Percentiles rank a stretch among this genome's conserved stretches.
Conservation (phyloP, 345 rosid species). For the Cardamine chenopodiifolia region DNA sequence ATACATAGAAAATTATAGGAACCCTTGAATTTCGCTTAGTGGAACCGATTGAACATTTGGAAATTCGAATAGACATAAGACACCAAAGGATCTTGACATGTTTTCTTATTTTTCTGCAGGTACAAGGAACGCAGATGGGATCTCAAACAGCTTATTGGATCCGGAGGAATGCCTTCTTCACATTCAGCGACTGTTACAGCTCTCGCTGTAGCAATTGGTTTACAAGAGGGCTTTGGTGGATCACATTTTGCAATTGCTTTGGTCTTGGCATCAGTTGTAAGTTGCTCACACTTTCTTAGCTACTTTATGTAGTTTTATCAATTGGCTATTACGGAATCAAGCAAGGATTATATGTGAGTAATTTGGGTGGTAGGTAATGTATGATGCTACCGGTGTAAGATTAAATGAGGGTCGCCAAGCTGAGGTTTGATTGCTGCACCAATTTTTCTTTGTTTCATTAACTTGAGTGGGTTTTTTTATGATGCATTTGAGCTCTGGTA, state of each 20-base stretch:
- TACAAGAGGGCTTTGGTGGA: conserved; percentile 76
- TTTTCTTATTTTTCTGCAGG: conserved; percentile 45
- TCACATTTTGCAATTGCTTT: conserved; percentile 64
- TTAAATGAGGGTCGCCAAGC: conserved; percentile 95
- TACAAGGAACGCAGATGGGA: conserved; percentile 75
- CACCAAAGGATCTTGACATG: background rate
- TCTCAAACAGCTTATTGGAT: conserved; percentile 73
- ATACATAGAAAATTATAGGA: background rate
- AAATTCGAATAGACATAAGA: background rate
- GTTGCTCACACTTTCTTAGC: conserved; percentile 12
- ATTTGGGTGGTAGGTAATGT: conserved; percentile 66
- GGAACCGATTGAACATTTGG: background rate
- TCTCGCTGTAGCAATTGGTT: conserved; percentile 69
- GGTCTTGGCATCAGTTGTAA: conserved; percentile 45
- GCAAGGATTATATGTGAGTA: background rate
- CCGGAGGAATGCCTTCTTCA: conserved; percentile 98
- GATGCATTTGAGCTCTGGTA: conserved; percentile 1
- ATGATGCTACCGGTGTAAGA: conserved; percentile 89
- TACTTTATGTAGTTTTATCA: background rate
- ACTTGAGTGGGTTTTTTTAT: background rate
- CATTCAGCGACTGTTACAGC: conserved; percentile 86
- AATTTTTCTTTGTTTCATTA: background rate
- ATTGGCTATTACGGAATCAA: background rate
- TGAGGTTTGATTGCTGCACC: conserved; percentile 54
- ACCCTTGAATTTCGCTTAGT: background rate